Percentiles rank a stretch among this genome's conserved stretches.
phyloP scores from a whole-genome alignment of 139 green algal genomes.

The Closterium sp. region DNA sequence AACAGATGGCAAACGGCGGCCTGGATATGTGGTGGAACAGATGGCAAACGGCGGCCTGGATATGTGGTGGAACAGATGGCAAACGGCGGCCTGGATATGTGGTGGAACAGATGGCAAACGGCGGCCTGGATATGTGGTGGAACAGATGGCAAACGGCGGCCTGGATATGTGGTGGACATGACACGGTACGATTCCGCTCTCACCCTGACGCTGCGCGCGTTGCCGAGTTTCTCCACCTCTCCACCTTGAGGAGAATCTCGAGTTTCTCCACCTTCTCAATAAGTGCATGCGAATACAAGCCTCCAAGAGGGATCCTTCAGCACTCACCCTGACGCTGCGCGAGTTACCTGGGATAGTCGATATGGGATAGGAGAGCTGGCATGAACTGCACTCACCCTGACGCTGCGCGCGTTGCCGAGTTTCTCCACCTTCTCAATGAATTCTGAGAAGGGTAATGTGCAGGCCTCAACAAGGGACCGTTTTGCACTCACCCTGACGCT shows the following conservation, averaged over 20 bases:
- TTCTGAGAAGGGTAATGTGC: slow-evolving; percentile 6
- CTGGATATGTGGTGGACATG: neutral
- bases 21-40: neutral
- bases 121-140: neutral
- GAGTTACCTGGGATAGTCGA: too few species aligned
- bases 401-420: slow-evolving; percentile 15
- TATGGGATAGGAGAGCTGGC: too few species aligned
- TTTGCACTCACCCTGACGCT: too few species aligned
- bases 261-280: too few species aligned
- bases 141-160: neutral
- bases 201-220: neutral
- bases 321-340: too few species aligned
- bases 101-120: neutral
- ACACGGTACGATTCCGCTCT: neutral
- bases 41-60: too few species aligned
- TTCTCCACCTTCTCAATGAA: slow-evolving; percentile 46
- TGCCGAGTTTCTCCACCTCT: slow-evolving; percentile 43
- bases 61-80: neutral
- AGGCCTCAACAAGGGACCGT: too few species aligned
- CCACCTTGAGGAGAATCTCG: too few species aligned
- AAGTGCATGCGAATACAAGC: too few species aligned
- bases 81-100: neutral
- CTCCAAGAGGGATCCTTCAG: too few species aligned
- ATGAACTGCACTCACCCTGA: neutral
- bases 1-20: too few species aligned